A percentile compares a stretch with the other conserved stretches of the same genome.
phyloP scores from a whole-genome alignment of 176 grass and related monocot genomes.

The Phoenix dactylifera region DNA sequence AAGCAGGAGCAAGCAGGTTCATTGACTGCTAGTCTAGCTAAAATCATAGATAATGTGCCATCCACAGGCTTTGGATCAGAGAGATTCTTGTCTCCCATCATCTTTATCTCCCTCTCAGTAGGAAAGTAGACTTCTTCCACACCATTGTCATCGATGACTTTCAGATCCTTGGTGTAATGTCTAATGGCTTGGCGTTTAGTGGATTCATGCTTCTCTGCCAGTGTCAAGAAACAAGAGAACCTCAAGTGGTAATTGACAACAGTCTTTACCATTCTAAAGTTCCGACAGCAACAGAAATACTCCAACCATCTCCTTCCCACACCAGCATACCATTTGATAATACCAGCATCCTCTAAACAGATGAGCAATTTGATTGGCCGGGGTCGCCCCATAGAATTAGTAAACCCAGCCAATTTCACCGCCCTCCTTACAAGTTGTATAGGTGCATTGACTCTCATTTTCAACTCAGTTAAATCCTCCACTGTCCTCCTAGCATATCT shows the following conservation, averaged over 20 bases:
- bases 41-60: slow-evolving; percentile 64
- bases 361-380: slow-evolving; percentile 77
- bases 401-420: slow-evolving; percentile 78
- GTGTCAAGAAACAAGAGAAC: slow-evolving; percentile 90
- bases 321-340: slow-evolving; percentile 92
- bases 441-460: slow-evolving; percentile 64
- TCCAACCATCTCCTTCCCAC: slow-evolving; percentile 83
- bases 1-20: slow-evolving; percentile 40
- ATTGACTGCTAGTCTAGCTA: slow-evolving; percentile 56
- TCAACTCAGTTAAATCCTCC: slow-evolving; percentile 75
- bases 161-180: slow-evolving; percentile 87
- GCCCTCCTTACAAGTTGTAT: slow-evolving; percentile 64
- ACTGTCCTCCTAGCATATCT: slow-evolving; percentile 62
- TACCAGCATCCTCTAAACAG: slow-evolving; percentile 78
- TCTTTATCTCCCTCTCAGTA: slow-evolving; percentile 80
- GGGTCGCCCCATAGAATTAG: slow-evolving; percentile 78
- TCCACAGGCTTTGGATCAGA: slow-evolving; percentile 74
- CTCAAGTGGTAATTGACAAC: slow-evolving; percentile 83
- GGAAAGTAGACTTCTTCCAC: slow-evolving; percentile 50
- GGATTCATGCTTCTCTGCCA: slow-evolving; percentile 83
- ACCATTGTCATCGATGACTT: slow-evolving; percentile 44
- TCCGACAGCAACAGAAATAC: slow-evolving; percentile 78
- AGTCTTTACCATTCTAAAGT: slow-evolving; percentile 87
- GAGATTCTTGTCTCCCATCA: slow-evolving; percentile 81
- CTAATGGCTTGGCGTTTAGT: slow-evolving; percentile 82